These are phyloP conservation scores for Mucor saturninus DNA, from an alignment of 371 early-diverging fungal species.

Conservation along the genomic window DNA sequence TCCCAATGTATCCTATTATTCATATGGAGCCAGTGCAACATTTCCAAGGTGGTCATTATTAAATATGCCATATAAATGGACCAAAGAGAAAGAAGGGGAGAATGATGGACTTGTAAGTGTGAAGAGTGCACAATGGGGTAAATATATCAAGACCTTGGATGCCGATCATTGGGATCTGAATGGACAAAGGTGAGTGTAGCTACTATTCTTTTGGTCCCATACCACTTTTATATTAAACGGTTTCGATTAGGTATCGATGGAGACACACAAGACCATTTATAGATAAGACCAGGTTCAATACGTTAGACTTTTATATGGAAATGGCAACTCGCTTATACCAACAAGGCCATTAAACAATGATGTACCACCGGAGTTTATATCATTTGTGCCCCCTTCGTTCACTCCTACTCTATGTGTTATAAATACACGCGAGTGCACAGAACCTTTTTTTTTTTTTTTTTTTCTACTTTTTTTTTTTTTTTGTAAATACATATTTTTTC, in stretches of 20 bases:
- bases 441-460: slow-evolving; percentile 1
- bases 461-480: background rate
- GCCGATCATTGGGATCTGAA: slow-evolving; percentile 92
- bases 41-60: slow-evolving; percentile 51
- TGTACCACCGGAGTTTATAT: background rate
- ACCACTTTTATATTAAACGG: no score
- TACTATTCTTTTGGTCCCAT: background rate
- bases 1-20: slow-evolving; percentile 78
- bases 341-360: slow-evolving; percentile 38
- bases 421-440: slow-evolving; percentile 2
- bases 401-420: background rate
- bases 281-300: slow-evolving; percentile 61
- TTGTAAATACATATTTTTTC: background rate
- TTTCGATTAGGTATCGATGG: slow-evolving; percentile 28
- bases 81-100: slow-evolving; percentile 55
- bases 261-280: slow-evolving; percentile 25
- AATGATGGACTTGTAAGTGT: slow-evolving; percentile 92
- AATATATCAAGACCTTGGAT: slow-evolving; percentile 75
- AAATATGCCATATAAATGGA: slow-evolving; percentile 62
- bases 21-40: slow-evolving; percentile 72
- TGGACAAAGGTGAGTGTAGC: slow-evolving; percentile 29
- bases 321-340: slow-evolving; percentile 73
- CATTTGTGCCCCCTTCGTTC: background rate
- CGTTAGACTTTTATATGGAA: slow-evolving; percentile 77
- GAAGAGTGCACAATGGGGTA: slow-evolving; percentile 85